These are phyloP conservation scores for Benincasa hispida DNA, from an alignment of 306 rosid species.

Conservation along the genomic window DNA sequence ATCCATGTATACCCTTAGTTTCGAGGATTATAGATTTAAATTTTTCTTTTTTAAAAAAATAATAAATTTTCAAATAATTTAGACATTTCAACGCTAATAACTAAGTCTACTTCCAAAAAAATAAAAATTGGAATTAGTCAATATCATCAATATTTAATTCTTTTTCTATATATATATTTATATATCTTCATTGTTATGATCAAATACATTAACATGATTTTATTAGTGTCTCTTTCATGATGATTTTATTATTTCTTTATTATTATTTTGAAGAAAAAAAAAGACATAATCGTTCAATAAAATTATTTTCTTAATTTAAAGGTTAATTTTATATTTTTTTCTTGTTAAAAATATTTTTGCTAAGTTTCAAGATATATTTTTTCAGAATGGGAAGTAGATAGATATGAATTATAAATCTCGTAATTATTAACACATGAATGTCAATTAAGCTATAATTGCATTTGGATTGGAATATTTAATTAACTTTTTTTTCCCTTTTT, in stretches of 20 bases:
- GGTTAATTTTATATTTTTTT: neutral
- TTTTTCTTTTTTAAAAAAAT: neutral
- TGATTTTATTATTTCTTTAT: neutral
- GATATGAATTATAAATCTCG: too few relatives aligned
- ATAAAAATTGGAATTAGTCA: neutral
- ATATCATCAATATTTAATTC: neutral
- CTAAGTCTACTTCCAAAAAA: neutral
- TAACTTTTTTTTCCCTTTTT: neutral
- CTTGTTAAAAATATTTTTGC: neutral
- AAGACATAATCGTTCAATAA: neutral
- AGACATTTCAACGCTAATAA: neutral
- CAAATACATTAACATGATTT: neutral
- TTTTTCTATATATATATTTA: neutral
- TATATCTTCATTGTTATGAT: neutral
- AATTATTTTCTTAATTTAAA: neutral
- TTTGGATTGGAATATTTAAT: neutral
- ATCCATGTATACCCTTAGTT: too few relatives aligned
- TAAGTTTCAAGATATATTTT: neutral
- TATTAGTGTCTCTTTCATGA: neutral
- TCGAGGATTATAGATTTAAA: neutral
- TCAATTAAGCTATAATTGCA: too few relatives aligned
- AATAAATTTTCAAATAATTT: neutral
- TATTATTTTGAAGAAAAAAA: neutral
- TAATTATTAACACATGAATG: too few relatives aligned
- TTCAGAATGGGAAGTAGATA: too few relatives aligned